Evolutionary conservation across 108 stramenopile genomes (phyloP).

Genomic region (Skeletonema tropicum): DNA sequence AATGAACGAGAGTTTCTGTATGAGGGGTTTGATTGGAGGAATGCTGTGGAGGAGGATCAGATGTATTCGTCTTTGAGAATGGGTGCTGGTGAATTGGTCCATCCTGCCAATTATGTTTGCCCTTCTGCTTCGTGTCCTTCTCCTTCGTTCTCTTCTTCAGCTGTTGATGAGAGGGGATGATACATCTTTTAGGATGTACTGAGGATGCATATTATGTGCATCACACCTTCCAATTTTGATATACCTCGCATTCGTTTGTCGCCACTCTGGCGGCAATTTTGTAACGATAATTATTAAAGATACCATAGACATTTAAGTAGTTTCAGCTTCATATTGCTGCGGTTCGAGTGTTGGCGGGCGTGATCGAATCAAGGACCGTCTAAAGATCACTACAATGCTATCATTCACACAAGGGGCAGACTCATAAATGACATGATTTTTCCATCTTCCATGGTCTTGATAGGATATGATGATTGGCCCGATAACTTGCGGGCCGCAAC

Average conservation of each 20-base stretch:
- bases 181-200: no score
- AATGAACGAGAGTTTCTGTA: constrained; percentile 60
- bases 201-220: no score
- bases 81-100: neutral
- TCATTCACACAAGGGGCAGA: no score
- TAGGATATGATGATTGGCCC: no score
- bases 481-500: no score
- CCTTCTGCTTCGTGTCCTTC: neutral
- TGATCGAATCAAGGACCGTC: no score
- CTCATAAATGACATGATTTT: no score
- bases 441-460: neutral
- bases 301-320: neutral
- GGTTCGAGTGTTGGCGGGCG: no score
- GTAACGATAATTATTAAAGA: neutral
- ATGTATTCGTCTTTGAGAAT: neutral
- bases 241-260: neutral
- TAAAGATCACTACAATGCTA: no score
- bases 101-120: constrained; percentile 16
- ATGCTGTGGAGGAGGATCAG: constrained; percentile 48
- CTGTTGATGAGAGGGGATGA: no score
- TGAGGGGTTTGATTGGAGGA: constrained; percentile 63
- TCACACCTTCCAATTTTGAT: neutral
- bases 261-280: neutral
- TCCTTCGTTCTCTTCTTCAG: no score
- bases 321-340: neutral